Base-by-base conservation (phyloP, 2,329 filamentous ascomycete species). In the Mollisia scopiformis region DNA sequence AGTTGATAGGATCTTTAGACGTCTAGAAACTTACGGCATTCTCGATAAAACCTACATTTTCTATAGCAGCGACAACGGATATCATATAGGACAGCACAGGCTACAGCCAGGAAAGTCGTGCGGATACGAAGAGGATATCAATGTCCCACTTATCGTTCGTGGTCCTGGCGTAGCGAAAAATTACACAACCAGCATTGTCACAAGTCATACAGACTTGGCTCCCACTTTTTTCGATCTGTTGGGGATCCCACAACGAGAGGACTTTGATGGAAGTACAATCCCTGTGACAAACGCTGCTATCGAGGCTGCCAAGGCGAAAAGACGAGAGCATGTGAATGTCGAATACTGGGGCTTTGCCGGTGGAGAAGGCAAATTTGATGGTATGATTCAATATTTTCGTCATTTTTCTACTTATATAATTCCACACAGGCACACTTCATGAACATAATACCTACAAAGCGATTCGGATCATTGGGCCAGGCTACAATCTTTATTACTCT, bases 401-500 rank as follows among this genome's bases (percentile, higher is more conserved):
- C 16, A 5, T 16, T 13, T 5, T 6, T 37, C 33, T 4, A 37
- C 11, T 14, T 14, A 37, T 5, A 13, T 4, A 37, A 5, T 4
- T 13, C n/a, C 13, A 37, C 11, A 16, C 33, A 37, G 33, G n/a
- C 11, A 37, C 33, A 13, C 11, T 37, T 3, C 33, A 37, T 16
- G n/a, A 43, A n/a, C 79, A 79, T 62, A 82, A 82, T 62, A 82
- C 79, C 0, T 82, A 82, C 71, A 82, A 82, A 63, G 75, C 71
- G 0, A 57, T 82, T 1, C 73, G 80, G 14, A 63, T 82, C 0
- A 69, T 79, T 14, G 72, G 75, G 0, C 62, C 76, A 1, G 73
- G 75, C 2, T 89, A 89, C 67, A 84, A 81, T 66, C 70, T 89
- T 5, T 84, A 86, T 62, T 90, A 90, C 67, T 81, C 85, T 0